Conservation (phyloP, 305 asterid genomes). For the Fraxinus albicans region DNA sequence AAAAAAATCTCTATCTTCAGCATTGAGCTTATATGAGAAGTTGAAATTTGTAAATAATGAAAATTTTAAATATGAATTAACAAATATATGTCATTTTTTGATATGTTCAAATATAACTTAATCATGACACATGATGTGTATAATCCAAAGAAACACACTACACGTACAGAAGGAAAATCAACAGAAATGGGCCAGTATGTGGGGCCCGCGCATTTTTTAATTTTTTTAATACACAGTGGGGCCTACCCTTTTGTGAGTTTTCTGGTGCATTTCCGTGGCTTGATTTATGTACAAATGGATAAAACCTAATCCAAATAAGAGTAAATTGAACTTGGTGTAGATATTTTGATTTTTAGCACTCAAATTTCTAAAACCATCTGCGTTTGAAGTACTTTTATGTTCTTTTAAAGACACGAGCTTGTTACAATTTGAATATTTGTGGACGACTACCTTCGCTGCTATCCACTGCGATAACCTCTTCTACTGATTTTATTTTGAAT, state of each 20-base stretch:
- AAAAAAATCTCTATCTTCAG: neutral
- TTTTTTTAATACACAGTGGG: too few species aligned
- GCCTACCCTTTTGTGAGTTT: too few species aligned
- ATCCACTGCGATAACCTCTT: neutral
- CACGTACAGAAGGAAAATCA: too few species aligned
- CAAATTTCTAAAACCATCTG: too few species aligned
- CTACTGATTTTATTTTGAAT: neutral
- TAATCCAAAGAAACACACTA: too few species aligned
- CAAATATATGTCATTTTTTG: neutral
- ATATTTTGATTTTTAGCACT: too few species aligned
- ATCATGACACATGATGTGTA: neutral
- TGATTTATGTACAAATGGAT: too few species aligned
- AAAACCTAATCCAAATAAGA: neutral
- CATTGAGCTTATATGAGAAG: neutral
- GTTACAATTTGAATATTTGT: neutral
- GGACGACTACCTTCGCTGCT: neutral
- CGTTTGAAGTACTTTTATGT: neutral
- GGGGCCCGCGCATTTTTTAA: too few species aligned
- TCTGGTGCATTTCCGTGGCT: too few species aligned
- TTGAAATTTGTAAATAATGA: neutral
- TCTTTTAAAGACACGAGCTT: neutral
- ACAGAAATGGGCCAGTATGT: too few species aligned
- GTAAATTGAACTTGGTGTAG: neutral
- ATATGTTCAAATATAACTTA: neutral
- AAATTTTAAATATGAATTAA: too few species aligned